These are phyloP conservation scores for Aspergillus spinulosporus DNA, from an alignment of 2,329 filamentous ascomycete genomes.

Conservation along the genomic window DNA sequence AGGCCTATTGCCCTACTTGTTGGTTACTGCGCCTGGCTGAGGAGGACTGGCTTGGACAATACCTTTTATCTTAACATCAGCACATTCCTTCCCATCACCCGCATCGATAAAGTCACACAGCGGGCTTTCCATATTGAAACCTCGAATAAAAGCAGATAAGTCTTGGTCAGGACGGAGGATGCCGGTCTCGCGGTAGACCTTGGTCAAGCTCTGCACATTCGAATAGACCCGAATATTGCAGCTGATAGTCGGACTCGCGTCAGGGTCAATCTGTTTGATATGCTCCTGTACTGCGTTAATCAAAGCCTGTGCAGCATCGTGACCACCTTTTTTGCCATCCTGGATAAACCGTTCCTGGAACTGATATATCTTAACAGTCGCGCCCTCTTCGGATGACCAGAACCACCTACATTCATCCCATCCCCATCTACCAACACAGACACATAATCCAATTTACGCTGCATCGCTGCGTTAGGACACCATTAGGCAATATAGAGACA, in stretches of 20 bases:
- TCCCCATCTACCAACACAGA: slow-evolving; percentile 44
- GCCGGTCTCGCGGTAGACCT: slow-evolving; percentile 33
- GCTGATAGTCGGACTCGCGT: slow-evolving; percentile 26
- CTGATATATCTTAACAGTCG: slow-evolving; percentile 19
- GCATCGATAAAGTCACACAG: slow-evolving; percentile 46
- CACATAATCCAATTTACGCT: slow-evolving; percentile 29
- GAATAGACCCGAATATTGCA: slow-evolving; percentile 42
- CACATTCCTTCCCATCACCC: slow-evolving; percentile 47
- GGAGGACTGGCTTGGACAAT: neutral
- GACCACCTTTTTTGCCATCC: slow-evolving; percentile 34
- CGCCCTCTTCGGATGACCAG: neutral
- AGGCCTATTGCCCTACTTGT: slow-evolving; percentile 23
- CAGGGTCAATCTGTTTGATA: slow-evolving; percentile 21
- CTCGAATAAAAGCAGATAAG: slow-evolving; percentile 41
- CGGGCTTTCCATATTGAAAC: slow-evolving; percentile 43
- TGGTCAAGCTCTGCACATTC: slow-evolving; percentile 40
- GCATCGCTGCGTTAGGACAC: too few relatives aligned
- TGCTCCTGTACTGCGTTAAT: slow-evolving; percentile 28
- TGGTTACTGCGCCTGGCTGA: too few relatives aligned
- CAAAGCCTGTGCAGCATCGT: slow-evolving; percentile 29
- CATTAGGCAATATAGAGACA: neutral
- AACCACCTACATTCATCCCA: slow-evolving; percentile 36
- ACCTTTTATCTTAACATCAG: slow-evolving; percentile 47
- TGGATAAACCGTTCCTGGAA: slow-evolving; percentile 37
- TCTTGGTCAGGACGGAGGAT: slow-evolving; percentile 27